Base-by-base conservation (phyloP, 1,284 basidiomycete species). In the Naganishia sp. region DNA sequence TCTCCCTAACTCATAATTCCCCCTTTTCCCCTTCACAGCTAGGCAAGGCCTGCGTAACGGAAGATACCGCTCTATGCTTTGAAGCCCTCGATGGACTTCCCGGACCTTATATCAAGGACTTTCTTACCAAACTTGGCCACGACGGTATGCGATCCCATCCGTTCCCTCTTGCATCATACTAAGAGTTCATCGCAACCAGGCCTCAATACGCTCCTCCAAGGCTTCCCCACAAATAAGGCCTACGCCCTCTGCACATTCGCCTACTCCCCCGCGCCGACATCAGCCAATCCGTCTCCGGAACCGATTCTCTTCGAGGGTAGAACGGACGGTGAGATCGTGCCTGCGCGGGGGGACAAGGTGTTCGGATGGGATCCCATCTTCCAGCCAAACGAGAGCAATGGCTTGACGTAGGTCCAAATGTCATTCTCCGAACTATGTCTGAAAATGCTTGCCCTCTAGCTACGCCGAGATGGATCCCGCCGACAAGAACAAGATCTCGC, bases 41-140 rank as follows among this genome's bases (percentile, higher is more conserved):
- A 42, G 86, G 87, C 13, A 87, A 88, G 0, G 89, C 94, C 4
- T 95, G 92, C 74, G 92, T 99, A 70, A 98, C 94, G 0, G 95
- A 99, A 80, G 96, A 99, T 77, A 98, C 95, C 0, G 93, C 95
- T 0, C 85, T 99, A 5, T 91, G 89, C 74, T 98, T 94, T 75
- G 86, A 88, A 71, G 94, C 94, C 0, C 82, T 98, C 43, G 86
- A 87, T 46, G 94, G 92, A 0, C 85, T 99, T 6, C 95, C 95
- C 1, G 96, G 95, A 0, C 94, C 94, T 0, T 99, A 97, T 80
- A 96, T 99, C 84, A 99, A 99, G 75, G 85, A 92, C 74, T 97
- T 97, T 78, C 80, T 95, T 73, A 83, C 83, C 57, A 84, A 84
- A 23, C 79, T 96, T 4, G 94, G 94, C 1, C 90, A 92, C 72